Conservation (phyloP, 805 yeast genomes). For the Lipomyces sp. region DNA sequence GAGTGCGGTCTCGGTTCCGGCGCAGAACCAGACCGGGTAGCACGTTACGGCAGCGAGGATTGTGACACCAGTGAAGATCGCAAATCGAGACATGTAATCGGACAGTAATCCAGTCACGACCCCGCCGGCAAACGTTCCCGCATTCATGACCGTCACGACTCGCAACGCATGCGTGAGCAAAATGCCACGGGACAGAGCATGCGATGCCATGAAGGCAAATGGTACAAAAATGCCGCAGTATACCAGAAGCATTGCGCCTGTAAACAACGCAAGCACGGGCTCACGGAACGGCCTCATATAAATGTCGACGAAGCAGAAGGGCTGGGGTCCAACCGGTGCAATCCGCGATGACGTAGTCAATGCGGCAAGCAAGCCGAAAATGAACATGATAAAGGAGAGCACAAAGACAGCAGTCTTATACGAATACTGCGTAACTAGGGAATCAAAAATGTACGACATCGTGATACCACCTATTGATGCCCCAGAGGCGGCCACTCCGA, state of each 20-base stretch:
- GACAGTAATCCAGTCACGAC: slow-evolving; percentile 48
- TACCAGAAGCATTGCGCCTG: slow-evolving; percentile 33
- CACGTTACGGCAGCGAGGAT: slow-evolving; percentile 36
- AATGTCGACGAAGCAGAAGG: slow-evolving; percentile 20
- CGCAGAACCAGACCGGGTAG: slow-evolving; percentile 29
- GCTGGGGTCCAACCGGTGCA: slow-evolving; percentile 26
- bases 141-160: slow-evolving; percentile 39
- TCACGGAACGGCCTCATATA: slow-evolving; percentile 35
- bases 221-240: slow-evolving; percentile 38
- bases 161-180: slow-evolving; percentile 29
- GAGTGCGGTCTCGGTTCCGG: slow-evolving; percentile 8
- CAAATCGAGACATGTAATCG: slow-evolving; percentile 49
- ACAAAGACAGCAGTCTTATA: slow-evolving; percentile 53
- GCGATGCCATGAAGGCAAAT: slow-evolving; percentile 38
- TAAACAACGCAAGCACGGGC: slow-evolving; percentile 32
- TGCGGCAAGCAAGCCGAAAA: slow-evolving; percentile 33
- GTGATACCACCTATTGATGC: slow-evolving; percentile 53
- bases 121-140: slow-evolving; percentile 49
- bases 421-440: slow-evolving; percentile 45
- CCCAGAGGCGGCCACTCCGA: slow-evolving; percentile 50
- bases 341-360: slow-evolving; percentile 34
- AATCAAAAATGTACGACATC: slow-evolving; percentile 48
- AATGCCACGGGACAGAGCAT: slow-evolving; percentile 33
- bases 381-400: slow-evolving; percentile 46
- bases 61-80: slow-evolving; percentile 38